Evolutionary conservation across 768 basidiomycete species (phyloP).

Genomic region (Lactarius pseudohatsudake): DNA sequence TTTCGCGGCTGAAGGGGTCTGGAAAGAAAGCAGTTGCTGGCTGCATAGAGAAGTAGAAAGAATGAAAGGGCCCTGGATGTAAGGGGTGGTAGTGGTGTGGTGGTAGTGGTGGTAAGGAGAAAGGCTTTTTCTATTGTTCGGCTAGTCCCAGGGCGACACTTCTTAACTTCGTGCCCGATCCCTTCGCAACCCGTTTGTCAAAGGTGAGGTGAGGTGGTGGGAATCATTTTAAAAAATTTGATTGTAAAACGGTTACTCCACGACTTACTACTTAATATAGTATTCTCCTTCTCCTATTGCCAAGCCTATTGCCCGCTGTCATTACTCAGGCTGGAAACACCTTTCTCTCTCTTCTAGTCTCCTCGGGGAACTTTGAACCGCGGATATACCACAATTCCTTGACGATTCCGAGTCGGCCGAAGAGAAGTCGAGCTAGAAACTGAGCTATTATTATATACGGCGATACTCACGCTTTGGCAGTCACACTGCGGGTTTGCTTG

Average conservation of each 20-base stretch:
- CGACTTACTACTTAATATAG: too few relatives aligned
- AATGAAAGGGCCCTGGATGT: not conserved
- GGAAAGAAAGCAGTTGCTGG: slow-evolving; percentile 21
- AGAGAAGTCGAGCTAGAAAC: not conserved
- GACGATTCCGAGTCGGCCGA: not conserved
- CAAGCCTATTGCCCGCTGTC: too few relatives aligned
- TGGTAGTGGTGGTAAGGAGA: slow-evolving; percentile 8
- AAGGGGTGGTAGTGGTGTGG: not conserved
- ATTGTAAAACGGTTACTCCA: too few relatives aligned
- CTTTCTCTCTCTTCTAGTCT: too few relatives aligned
- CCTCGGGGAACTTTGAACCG: not conserved
- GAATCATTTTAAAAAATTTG: not conserved
- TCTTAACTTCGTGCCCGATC: not conserved
- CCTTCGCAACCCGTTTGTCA: not conserved
- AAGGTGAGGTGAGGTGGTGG: not conserved
- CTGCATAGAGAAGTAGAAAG: slow-evolving; percentile 3
- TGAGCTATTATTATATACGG: not conserved
- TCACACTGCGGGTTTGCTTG: not conserved
- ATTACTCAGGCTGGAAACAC: too few relatives aligned
- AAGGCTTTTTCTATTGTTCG: not conserved
- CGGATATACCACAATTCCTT: not conserved
- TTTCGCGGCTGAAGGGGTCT: slow-evolving; percentile 29
- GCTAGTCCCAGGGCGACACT: not conserved
- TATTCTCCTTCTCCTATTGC: too few relatives aligned
- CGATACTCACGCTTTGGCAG: not conserved